Base-by-base conservation (phyloP, 768 basidiomycete genomes). In the Dioszegia aurantiaca region DNA sequence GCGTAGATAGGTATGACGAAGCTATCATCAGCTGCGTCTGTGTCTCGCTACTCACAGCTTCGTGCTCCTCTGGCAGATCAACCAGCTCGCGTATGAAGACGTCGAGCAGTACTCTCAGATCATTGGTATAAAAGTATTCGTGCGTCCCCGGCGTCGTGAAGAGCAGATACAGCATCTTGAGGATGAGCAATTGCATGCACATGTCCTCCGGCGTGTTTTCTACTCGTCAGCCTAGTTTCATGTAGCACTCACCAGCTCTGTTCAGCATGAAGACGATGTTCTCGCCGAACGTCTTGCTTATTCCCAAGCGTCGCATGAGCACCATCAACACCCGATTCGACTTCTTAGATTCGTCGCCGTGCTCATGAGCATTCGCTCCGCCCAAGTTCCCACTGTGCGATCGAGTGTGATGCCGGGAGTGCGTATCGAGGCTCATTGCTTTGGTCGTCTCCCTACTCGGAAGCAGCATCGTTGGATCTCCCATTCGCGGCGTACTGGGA, bases 261-360 rank as follows among this genome's bases (percentile, higher is more conserved):
- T 99, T 98, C 43, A 99, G 80, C 88, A 99, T 99, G 77, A 97
- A 99, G 56, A 99, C 97, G 82, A 99, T 84, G 73, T 98, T 99
- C 79, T 92, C 93, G 3, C 93, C 92, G 70, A 99, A 95, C 0
- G 95, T 95, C 80, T 89, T 89, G 77, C 86, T 89, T n/a, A 84
- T 84, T 3, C 87, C 86, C 26, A 89, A 77, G 19, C 92, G 84
- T n/a, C 87, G 81, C 80, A 89, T 87, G 23, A 99, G 80, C 0
- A 94, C 85, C 21, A 84, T 81, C 51, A 98, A 77, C 1, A 99
- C 86, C 23, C 90, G 82, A 72, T 99, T 99, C 58, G 65, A 61
- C 54, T 69, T 72, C 36, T 74, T 70, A 6, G 67, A 61, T n/a
- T 69, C 69, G 41, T 75, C 82, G 80, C 16, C 77, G 75, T 54